Percentiles rank a stretch among this genome's conserved stretches.
phyloP scores from a whole-genome alignment of 345 rosid genomes.

The Eucalyptus regnans region DNA sequence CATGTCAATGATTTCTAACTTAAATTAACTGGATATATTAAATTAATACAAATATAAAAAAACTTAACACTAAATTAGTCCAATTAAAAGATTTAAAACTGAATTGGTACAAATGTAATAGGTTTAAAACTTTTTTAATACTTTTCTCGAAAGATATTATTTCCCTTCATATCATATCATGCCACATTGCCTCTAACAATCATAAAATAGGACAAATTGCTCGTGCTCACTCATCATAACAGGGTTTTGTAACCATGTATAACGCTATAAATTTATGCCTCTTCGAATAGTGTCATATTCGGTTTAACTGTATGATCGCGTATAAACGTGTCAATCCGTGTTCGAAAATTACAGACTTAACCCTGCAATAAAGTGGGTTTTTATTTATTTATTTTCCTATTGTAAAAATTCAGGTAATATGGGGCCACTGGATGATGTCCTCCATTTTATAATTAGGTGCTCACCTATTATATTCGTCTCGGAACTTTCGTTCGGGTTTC shows the following conservation, averaged over 20 bases:
- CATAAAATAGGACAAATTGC: neutral
- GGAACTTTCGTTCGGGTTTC: neutral
- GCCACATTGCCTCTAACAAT: neutral
- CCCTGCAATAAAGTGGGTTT: neutral
- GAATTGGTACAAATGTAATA: rapidly evolving
- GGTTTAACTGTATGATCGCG: neutral
- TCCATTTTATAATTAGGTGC: neutral
- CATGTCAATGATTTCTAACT: too few relatives aligned
- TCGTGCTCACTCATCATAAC: neutral
- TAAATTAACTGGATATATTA: too few relatives aligned
- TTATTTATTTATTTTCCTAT: too few relatives aligned
- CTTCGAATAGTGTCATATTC: neutral
- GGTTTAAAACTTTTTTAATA: too few relatives aligned
- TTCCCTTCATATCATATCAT: neutral
- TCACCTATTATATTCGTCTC: neutral
- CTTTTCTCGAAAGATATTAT: too few relatives aligned
- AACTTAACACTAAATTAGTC: too few relatives aligned
- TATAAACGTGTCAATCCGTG: neutral
- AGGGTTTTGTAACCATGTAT: neutral
- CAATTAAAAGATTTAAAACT: rapidly evolving
- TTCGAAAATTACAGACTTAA: neutral
- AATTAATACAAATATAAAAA: too few relatives aligned
- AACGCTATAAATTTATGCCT: neutral
- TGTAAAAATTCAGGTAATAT: neutral
- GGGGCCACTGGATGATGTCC: neutral